These are phyloP conservation scores for Sporisorium reilianum DNA, from an alignment of 1,284 basidiomycete genomes.

Conservation along the genomic window DNA sequence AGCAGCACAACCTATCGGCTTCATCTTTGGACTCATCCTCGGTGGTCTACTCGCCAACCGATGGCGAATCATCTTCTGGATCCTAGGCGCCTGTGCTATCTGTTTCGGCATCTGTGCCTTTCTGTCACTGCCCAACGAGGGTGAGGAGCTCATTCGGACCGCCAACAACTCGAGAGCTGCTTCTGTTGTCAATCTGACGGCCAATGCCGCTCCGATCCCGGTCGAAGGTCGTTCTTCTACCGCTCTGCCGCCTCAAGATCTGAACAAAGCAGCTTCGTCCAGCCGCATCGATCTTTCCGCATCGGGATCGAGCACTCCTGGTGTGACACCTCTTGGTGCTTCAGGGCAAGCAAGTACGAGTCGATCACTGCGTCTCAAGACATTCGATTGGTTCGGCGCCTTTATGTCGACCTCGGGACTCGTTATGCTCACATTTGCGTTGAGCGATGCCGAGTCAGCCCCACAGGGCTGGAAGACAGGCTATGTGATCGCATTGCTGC, in stretches of 20 bases:
- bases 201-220: conserved; percentile 2
- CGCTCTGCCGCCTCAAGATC: neutral
- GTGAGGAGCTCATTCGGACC: conserved; percentile 35
- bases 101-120: conserved; percentile 73
- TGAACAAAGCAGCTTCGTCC: conserved; percentile 5
- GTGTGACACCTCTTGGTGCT: neutral
- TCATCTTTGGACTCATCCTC: conserved; percentile 75
- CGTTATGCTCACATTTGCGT: conserved; percentile 81
- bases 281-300: conserved; percentile 16
- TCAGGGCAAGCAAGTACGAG: neutral
- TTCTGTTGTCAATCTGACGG: conserved; percentile 17
- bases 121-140: conserved; percentile 70
- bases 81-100: conserved; percentile 74
- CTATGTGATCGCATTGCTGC: conserved; percentile 73
- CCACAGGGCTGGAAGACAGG: conserved; percentile 79
- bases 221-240: conserved; percentile 14
- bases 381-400: conserved; percentile 84
- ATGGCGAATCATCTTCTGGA: conserved; percentile 78
- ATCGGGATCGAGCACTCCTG: conserved; percentile 5
- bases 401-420: conserved; percentile 80
- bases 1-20: conserved; percentile 80
- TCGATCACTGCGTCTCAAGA: conserved; percentile 38
- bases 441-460: conserved; percentile 80
- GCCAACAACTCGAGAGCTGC: conserved; percentile 11
- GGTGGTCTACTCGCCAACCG: conserved; percentile 76